These are phyloP conservation scores for Diaporthe longicolla DNA, from an alignment of 2,329 filamentous ascomycete species.

Conservation along the genomic window DNA sequence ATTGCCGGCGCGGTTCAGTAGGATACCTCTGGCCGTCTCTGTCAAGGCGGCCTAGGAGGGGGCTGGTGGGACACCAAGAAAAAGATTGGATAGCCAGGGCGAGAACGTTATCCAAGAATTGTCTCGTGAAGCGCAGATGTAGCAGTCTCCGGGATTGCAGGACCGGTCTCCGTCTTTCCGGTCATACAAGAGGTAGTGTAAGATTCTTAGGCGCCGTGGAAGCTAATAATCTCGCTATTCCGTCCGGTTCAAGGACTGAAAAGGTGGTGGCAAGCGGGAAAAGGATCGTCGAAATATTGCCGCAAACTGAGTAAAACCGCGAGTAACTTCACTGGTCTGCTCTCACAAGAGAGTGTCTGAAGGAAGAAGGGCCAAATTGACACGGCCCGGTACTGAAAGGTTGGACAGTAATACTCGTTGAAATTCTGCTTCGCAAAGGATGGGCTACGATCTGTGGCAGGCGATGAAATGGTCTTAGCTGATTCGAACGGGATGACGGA, in stretches of 20 bases:
- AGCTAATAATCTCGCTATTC: slow-evolving; percentile 13
- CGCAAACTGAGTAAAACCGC: neutral
- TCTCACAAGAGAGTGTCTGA: slow-evolving; percentile 1
- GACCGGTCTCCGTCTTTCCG: slow-evolving; percentile 36
- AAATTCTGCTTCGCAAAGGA: slow-evolving; percentile 41
- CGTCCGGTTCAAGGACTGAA: slow-evolving; percentile 14
- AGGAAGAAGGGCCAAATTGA: slow-evolving; percentile 19
- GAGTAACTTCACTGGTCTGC: slow-evolving; percentile 6
- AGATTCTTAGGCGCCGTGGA: slow-evolving; percentile 29
- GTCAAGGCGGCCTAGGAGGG: slow-evolving; percentile 43
- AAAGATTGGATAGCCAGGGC: slow-evolving; percentile 48
- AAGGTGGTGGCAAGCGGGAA: slow-evolving; percentile 13
- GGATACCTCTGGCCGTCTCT: slow-evolving; percentile 41
- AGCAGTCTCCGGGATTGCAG: slow-evolving; percentile 34
- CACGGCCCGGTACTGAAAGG: slow-evolving; percentile 23
- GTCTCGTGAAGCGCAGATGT: slow-evolving; percentile 36
- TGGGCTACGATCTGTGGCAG: slow-evolving; percentile 42
- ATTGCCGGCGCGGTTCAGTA: slow-evolving; percentile 32
- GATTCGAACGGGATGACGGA: slow-evolving; percentile 43
- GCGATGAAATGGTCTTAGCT: slow-evolving; percentile 50
- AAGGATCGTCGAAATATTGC: neutral
- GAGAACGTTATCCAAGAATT: slow-evolving; percentile 42
- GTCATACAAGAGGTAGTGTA: slow-evolving; percentile 40
- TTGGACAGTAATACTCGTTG: slow-evolving; percentile 45
- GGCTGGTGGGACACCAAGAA: slow-evolving; percentile 44